Evolutionary conservation across 345 rosid species (phyloP).

Genomic region (Conringia planisiliqua): DNA sequence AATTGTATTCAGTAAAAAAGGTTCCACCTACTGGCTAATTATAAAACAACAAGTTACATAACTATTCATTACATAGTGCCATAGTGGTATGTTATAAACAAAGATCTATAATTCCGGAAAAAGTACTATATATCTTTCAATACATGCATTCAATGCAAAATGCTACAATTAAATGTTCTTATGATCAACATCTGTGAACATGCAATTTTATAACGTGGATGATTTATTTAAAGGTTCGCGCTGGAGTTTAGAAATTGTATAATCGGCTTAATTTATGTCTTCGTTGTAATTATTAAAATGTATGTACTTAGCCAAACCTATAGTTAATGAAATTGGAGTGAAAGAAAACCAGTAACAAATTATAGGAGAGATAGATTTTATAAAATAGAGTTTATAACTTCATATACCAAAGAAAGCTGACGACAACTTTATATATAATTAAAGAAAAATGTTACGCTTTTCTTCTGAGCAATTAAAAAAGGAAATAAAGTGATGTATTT

Average conservation of each 20-base stretch:
- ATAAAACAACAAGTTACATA: background rate
- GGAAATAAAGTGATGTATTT: conserved; percentile 4
- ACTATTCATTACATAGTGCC: background rate
- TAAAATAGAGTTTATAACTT: background rate
- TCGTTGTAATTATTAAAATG: background rate
- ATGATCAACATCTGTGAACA: too few species aligned
- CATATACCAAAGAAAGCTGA: conserved; percentile 9
- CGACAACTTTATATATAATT: background rate
- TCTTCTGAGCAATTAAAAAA: background rate
- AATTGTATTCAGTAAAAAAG: background rate
- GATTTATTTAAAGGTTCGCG: background rate
- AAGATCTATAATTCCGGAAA: background rate
- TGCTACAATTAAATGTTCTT: background rate
- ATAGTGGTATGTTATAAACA: background rate
- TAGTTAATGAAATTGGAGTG: background rate
- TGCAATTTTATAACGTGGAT: background rate
- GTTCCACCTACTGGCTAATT: background rate
- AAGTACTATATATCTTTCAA: background rate
- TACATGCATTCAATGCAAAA: background rate
- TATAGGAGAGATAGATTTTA: background rate
- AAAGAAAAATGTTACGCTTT: background rate
- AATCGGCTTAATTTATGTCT: background rate
- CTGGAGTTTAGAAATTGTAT: background rate
- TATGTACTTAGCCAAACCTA: background rate
- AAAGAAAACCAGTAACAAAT: background rate